A percentile compares a stretch with the other conserved stretches of the same genome.
Conservation (phyloP, 345 rosid genomes). For the Carallia brachiata region DNA sequence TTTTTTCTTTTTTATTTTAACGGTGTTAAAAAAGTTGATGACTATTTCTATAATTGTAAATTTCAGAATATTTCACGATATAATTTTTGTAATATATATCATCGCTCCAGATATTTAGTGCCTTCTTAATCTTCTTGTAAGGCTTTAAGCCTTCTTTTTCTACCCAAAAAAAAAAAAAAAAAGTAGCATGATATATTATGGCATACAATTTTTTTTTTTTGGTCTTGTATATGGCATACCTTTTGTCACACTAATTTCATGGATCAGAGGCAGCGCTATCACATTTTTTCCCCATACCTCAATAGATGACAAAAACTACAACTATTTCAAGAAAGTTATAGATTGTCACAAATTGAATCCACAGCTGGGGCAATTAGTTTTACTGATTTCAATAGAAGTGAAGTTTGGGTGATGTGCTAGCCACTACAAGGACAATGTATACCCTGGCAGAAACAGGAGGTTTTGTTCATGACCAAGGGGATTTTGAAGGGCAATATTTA, state of each 20-base stretch:
- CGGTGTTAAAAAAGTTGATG: too few species aligned
- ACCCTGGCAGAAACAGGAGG: constrained; percentile 86
- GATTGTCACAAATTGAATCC: constrained; percentile 71
- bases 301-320: constrained; percentile 55
- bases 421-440: constrained; percentile 67
- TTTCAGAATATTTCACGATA: too few species aligned
- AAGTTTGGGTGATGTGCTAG: constrained; percentile 82
- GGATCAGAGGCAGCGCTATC: constrained; percentile 75
- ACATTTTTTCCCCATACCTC: constrained; percentile 60
- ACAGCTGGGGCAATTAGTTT: constrained; percentile 75
- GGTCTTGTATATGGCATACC: constrained; percentile 41
- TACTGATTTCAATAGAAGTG: constrained; percentile 41
- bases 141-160: too few species aligned
- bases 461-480: constrained; percentile 52
- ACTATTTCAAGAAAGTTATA: constrained; percentile 63
- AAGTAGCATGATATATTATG: constrained; percentile 75
- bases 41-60: too few species aligned
- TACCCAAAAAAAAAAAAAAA: constrained; percentile 33
- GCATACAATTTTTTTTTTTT: constrained; percentile 41
- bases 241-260: constrained; percentile 66
- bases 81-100: too few species aligned
- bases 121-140: too few species aligned
- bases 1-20: too few species aligned
- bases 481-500: constrained; percentile 73
- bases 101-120: too few species aligned